Conservation (phyloP, 805 yeast species). For the Monosporozyma yasuniensis region DNA sequence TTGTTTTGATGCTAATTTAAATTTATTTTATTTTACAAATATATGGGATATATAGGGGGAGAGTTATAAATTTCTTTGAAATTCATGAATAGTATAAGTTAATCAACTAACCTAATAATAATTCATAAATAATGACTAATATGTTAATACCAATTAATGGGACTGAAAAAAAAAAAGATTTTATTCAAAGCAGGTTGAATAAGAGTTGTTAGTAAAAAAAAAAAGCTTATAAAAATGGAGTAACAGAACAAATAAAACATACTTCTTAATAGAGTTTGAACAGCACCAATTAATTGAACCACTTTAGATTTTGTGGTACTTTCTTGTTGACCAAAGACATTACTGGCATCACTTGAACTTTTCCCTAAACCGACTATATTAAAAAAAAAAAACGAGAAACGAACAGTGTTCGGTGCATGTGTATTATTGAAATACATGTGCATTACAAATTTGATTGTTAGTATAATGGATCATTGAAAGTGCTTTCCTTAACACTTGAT, state of each 20-base stretch:
- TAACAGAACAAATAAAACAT: slow-evolving; percentile 21
- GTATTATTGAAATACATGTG: not conserved
- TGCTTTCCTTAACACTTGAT: no score
- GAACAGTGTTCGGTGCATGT: not conserved
- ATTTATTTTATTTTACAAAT: not conserved
- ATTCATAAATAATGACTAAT: slow-evolving; percentile 59
- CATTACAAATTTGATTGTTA: not conserved
- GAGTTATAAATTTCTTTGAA: not conserved
- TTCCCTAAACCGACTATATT: slow-evolving; percentile 38
- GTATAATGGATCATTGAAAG: not conserved
- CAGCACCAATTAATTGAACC: slow-evolving; percentile 60
- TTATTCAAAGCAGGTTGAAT: not conserved
- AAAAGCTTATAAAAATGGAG: not conserved
- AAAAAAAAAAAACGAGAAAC: not conserved
- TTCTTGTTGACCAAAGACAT: slow-evolving; percentile 39
- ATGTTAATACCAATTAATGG: slow-evolving; percentile 64
- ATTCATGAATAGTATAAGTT: slow-evolving; percentile 1
- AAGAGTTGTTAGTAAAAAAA: not conserved
- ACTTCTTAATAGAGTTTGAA: slow-evolving; percentile 65
- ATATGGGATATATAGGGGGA: not conserved
- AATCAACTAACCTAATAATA: slow-evolving; percentile 46
- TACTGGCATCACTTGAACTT: slow-evolving; percentile 28
- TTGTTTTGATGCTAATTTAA: not conserved
- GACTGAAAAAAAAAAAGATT: slow-evolving; percentile 27
- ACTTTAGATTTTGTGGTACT: slow-evolving; percentile 48